Base-by-base conservation (phyloP, 2,329 filamentous ascomycete species). In the Aspergillus versicolor region DNA sequence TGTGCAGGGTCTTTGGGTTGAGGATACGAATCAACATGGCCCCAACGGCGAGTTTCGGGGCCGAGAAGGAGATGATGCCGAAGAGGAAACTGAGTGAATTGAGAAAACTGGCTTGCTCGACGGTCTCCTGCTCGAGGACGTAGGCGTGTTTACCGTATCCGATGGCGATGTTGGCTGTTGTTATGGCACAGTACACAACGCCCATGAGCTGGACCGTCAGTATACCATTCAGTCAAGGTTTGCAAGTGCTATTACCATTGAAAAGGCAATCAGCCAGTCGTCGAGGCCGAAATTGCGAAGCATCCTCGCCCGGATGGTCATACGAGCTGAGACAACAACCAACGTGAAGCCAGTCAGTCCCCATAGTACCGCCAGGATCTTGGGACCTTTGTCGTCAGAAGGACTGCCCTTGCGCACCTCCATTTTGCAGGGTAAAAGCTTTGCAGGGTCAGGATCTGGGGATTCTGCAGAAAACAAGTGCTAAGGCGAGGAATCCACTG, bases 91-190 rank as follows among this genome's bases (percentile, higher is more conserved):
- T 65, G 34, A 68, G 43, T 2, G 58, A 58, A 30, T 70, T 72
- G 19, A 67, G 62, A 2, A 70, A 51, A 15, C 63, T 58, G 8
- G 67, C 69, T 37, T 37, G 53, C 42, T 63, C 61, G 15, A 74
- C 61, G 5, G 78, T 63, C 0, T 68, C 56, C 5, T 61, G 42
- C 0, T 52, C 58, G 12, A 80, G 63, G 0, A 69, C 64, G 13
- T 57, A 61, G 27, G 73, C 67, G 61, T 81, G 77, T 46, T 69
- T 68, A 2, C 78, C 78, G 52, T 73, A 77, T 4, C 79, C 78
- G 17, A 67, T 59, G 0, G 50, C 41, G 8, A 80, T 71, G 9
- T 74, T 73, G 6, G 67, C 63, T 8, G 70, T 69, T 2, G 71
- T 70, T 12, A 78, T 52, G 70, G 27, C 47, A 34, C 58, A 56